phyloP scores from a whole-genome alignment of 345 rosid species.

The Adansonia digitata region DNA sequence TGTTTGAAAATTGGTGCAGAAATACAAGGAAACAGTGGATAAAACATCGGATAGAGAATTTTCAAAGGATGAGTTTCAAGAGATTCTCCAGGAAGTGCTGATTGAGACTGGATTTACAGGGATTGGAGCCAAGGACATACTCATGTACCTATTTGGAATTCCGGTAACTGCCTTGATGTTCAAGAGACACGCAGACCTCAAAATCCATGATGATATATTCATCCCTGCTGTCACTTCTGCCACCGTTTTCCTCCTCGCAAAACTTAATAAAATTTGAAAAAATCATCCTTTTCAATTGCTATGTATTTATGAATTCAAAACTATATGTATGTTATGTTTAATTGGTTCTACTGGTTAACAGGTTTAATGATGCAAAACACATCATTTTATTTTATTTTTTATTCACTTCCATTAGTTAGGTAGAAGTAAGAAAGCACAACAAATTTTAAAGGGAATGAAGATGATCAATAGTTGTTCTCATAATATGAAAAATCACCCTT shows the following conservation, averaged over 20 bases:
- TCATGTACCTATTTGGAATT: slow-evolving; percentile 58
- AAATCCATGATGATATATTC: slow-evolving; percentile 55
- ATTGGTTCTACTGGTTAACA: too few relatives aligned
- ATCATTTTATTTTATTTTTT: too few relatives aligned
- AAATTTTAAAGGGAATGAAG: too few relatives aligned
- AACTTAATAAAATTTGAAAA: slow-evolving; percentile 47
- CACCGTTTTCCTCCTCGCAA: slow-evolving; percentile 69
- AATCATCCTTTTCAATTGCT: too few relatives aligned
- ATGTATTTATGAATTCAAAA: too few relatives aligned
- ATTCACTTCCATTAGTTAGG: too few relatives aligned
- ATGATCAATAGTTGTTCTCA: too few relatives aligned
- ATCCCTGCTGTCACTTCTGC: slow-evolving; percentile 73
- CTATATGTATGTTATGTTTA: too few relatives aligned
- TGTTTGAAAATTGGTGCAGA: slow-evolving; percentile 35
- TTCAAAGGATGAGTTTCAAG: slow-evolving; percentile 54
- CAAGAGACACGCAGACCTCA: slow-evolving; percentile 51
- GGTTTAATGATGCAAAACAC: too few relatives aligned
- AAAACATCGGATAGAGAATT: slow-evolving; percentile 25
- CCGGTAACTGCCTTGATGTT: slow-evolving; percentile 50
- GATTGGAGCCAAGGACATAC: slow-evolving; percentile 56
- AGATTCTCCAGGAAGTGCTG: slow-evolving; percentile 53
- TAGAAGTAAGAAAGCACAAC: too few relatives aligned
- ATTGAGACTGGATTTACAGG: slow-evolving; percentile 58
- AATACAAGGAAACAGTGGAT: slow-evolving; percentile 32
- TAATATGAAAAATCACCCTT: too few relatives aligned